Evolutionary conservation across 164 flowering plant species (phyloP), one percentile per base, ranked within the genome.

Genomic region (Tetrastigma voinierianum): DNA sequence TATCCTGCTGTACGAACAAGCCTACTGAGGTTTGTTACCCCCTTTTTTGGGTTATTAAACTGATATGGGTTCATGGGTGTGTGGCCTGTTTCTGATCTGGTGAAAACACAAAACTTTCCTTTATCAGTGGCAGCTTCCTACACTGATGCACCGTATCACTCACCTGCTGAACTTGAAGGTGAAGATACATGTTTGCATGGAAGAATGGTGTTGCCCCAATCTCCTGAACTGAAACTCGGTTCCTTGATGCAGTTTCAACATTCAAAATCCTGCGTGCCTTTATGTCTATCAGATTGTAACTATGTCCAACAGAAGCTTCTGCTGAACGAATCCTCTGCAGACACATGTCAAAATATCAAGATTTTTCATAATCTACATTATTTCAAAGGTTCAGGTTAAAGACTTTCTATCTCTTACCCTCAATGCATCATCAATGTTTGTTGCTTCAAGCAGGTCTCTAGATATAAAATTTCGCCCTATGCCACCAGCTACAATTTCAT

Each of bases 111-210:
- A 32, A 32, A 32, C 6, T 32, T 7, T n/a, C 40, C 40, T 32
- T 32, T 32, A 7, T 32, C 6, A 7, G 40, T 32, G 40, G 40
- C 40, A 32, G 40, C 40, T 7, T 32, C 40, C 40, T 32, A 32
- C 40, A 32, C 40, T 23, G 19, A 9, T 62, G 19, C 58, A 51
- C 52, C 16, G 18, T 64, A 23, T 14, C 6, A 58, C 52, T 48
- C 78, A 80, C 95, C 88, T 86, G 91, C 65, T 82, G 57, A 20
- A 88, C 80, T 72, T 81, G 83, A 69, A 90, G 95, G 75, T 89
- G 94, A 66, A 86, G 85, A 72, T 88, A 88, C 93, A 85, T 88
- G 66, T 93, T 90, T 69, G 95, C 98, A 81, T 90, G 98, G 80
- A 93, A 93, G 70, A 88, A 90, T 53, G 94, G 89, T 32, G 25